phyloP scores from a whole-genome alignment of 1,284 basidiomycete species.

The Erythrobasidium hasegawianum region DNA sequence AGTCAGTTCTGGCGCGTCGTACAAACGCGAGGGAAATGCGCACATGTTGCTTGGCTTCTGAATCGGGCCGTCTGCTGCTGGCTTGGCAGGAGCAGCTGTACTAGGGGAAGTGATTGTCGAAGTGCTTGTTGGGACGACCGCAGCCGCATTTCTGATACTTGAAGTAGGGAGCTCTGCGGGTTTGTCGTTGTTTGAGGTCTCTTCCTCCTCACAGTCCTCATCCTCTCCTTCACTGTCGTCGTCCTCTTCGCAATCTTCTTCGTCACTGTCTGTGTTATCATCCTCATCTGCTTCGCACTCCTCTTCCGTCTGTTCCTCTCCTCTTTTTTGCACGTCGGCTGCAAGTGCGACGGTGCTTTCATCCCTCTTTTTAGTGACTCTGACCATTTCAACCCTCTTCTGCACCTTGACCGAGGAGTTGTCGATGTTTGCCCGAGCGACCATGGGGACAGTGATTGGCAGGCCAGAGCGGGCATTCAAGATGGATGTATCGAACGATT shows the following conservation, averaged over 20 bases:
- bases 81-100: neutral
- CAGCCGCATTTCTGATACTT: neutral
- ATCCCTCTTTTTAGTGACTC: neutral
- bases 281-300: conserved; percentile 6
- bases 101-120: neutral
- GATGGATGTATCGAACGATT: conserved; percentile 9
- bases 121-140: neutral
- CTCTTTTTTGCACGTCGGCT: conserved; percentile 2
- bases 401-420: conserved; percentile 1
- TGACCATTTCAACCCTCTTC: neutral
- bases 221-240: neutral
- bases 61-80: neutral
- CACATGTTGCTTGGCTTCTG: conserved; percentile 18
- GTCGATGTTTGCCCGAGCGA: neutral
- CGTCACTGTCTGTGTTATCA: neutral
- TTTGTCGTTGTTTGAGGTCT: neutral
- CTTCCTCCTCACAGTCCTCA: neutral
- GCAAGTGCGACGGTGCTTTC: neutral
- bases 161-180: neutral
- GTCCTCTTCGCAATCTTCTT: neutral
- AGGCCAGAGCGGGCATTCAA: conserved; percentile 18
- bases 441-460: conserved; percentile 14
- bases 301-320: conserved; percentile 13
- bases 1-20: neutral
- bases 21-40: neutral